Percentiles rank a stretch among this genome's conserved stretches.
Conservation (phyloP, 768 basidiomycete genomes). For the Tylopilus felleus region DNA sequence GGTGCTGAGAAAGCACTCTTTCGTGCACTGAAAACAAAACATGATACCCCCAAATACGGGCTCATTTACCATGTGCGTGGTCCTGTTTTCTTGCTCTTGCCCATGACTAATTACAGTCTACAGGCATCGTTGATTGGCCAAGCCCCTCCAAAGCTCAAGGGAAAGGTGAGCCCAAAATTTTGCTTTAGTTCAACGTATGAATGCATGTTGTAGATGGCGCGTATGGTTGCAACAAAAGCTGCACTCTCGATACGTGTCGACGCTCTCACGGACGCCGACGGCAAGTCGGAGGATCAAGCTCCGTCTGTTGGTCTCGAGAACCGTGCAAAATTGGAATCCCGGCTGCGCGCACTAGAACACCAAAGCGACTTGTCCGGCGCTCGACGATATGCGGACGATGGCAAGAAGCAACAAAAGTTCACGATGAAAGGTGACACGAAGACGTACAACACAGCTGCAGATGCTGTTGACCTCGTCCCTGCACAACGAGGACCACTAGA, state of each 20-base stretch:
- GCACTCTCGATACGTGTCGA: conserved; percentile 97
- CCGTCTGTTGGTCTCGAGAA: conserved; percentile 90
- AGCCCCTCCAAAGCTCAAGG: conserved; percentile 96
- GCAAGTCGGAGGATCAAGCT: conserved; percentile 78
- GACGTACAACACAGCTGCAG: conserved; percentile 84
- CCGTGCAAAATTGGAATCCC: conserved; percentile 92
- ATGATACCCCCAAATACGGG: conserved; percentile 98
- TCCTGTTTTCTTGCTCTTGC: background rate
- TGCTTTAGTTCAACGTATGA: background rate
- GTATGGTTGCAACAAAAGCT: conserved; percentile 99
- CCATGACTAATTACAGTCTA: conserved; percentile 4
- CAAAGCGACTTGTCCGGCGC: conserved; percentile 72
- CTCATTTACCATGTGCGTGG: conserved; percentile 91
- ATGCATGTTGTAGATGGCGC: conserved; percentile 71
- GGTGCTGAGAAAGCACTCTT: conserved; percentile 78
- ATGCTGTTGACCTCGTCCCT: conserved; percentile 77
- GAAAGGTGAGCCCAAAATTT: conserved; percentile 57
- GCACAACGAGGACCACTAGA: conserved; percentile 84
- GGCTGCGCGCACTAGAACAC: conserved; percentile 84
- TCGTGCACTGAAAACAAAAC: conserved; percentile 74
- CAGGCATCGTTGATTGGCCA: conserved; percentile 95
- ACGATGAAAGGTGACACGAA: conserved; percentile 76
- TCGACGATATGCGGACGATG: conserved; percentile 58
- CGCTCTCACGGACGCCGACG: conserved; percentile 88
- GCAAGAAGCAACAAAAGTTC: conserved; percentile 74